A percentile compares a stretch with the other conserved stretches of the same genome.
phyloP scores from a whole-genome alignment of 202 grass and related monocot species.

The Bolboschoenoplectus hybrid region DNA sequence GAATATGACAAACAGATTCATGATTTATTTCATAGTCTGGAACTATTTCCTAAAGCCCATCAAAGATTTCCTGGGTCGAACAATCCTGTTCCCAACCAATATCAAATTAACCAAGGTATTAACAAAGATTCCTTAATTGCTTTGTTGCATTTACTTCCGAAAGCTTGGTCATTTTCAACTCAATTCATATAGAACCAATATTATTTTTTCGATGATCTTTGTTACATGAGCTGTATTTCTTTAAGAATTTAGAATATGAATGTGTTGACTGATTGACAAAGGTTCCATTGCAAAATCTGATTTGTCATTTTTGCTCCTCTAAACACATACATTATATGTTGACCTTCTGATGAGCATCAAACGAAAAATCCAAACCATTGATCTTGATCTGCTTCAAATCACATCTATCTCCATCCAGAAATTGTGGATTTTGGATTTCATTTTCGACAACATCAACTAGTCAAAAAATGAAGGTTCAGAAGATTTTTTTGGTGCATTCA shows the following conservation, averaged over 20 bases:
- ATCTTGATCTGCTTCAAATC: neutral
- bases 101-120: neutral
- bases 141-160: neutral
- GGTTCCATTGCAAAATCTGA: neutral
- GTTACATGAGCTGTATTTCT: neutral
- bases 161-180: neutral
- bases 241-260: neutral
- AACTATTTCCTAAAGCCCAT: neutral
- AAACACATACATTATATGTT: neutral
- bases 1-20: neutral
- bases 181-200: neutral
- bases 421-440: neutral
- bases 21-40: neutral
- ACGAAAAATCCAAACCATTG: neutral
- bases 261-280: neutral
- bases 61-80: neutral
- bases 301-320: neutral
- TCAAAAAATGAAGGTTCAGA: neutral
- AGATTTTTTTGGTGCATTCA: neutral
- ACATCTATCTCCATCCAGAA: neutral
- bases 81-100: neutral
- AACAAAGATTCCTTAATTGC: neutral
- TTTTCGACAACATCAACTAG: neutral
- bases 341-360: neutral
- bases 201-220: neutral